phyloP scores from a whole-genome alignment of 768 basidiomycete species.

The Pulveroboletus sp. region DNA sequence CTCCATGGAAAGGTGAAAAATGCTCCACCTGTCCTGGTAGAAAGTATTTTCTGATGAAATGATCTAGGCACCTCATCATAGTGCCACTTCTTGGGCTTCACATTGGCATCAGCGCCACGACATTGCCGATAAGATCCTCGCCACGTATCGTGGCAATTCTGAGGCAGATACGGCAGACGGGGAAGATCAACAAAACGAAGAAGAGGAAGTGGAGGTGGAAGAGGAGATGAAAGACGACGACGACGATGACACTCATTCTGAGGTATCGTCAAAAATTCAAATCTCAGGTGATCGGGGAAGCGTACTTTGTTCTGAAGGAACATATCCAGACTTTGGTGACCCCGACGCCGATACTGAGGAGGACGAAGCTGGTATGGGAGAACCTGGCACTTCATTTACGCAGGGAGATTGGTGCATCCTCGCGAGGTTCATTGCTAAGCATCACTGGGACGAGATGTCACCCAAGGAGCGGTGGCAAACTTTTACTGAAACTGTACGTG shows the following conservation, averaged over 20 bases:
- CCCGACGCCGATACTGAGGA: constrained; percentile 23
- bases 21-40: neutral
- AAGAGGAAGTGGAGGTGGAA: constrained; percentile 26
- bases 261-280: constrained; percentile 16
- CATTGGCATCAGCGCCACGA: constrained; percentile 65
- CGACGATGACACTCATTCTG: constrained; percentile 21
- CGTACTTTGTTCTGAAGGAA: constrained; percentile 20
- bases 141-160: constrained; percentile 26
- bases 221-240: constrained; percentile 21
- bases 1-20: constrained; percentile 49
- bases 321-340: constrained; percentile 17
- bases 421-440: constrained; percentile 53
- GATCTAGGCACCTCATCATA: constrained; percentile 62
- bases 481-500: constrained; percentile 47
- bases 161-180: constrained; percentile 33
- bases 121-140: constrained; percentile 59
- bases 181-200: constrained; percentile 36
- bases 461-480: constrained; percentile 50
- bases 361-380: constrained; percentile 46
- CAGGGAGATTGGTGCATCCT: constrained; percentile 59
- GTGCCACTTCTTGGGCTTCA: constrained; percentile 56
- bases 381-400: constrained; percentile 44
- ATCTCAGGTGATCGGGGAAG: constrained; percentile 13
- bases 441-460: constrained; percentile 40
- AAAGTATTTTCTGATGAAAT: constrained; percentile 6